Conservation (phyloP, 2,329 filamentous ascomycete species). For the Scorias spongiosa region DNA sequence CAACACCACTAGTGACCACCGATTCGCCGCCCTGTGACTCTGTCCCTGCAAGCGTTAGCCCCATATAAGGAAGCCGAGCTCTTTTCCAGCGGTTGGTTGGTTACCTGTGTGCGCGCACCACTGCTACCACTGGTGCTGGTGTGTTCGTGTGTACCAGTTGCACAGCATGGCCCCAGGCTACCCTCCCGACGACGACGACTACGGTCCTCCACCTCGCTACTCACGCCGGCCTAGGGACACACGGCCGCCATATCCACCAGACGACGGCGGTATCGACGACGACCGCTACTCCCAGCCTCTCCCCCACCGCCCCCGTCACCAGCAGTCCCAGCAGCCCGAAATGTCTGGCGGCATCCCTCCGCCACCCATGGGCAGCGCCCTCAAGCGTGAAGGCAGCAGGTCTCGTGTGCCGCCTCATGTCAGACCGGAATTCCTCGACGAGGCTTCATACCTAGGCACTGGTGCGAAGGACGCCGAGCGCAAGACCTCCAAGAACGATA, state of each 20-base stretch:
- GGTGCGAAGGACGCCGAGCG: slow-evolving; percentile 19
- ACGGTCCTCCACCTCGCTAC: background rate
- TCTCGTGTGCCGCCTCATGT: slow-evolving; percentile 14
- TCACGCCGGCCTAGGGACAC: background rate
- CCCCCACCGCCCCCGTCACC: background rate
- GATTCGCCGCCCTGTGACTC: background rate
- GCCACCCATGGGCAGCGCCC: slow-evolving; percentile 18
- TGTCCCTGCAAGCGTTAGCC: too few relatives aligned
- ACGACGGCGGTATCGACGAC: background rate
- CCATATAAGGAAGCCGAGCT: too few relatives aligned
- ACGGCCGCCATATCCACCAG: background rate
- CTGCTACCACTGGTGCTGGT: too few relatives aligned
- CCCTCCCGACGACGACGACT: background rate
- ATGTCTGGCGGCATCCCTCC: slow-evolving; percentile 11
- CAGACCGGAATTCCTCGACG: slow-evolving; percentile 19
- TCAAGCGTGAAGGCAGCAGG: slow-evolving; percentile 19
- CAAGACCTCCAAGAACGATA: slow-evolving; percentile 16
- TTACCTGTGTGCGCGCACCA: too few relatives aligned
- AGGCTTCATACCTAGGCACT: slow-evolving; percentile 17
- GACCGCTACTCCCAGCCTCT: background rate
- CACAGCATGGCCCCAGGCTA: background rate
- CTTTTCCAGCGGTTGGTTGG: too few relatives aligned
- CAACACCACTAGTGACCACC: background rate
- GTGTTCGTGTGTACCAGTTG: background rate
- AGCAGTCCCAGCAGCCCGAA: background rate